Evolutionary conservation across 139 green algal species (phyloP).

Genomic region (Chlorella sp.): DNA sequence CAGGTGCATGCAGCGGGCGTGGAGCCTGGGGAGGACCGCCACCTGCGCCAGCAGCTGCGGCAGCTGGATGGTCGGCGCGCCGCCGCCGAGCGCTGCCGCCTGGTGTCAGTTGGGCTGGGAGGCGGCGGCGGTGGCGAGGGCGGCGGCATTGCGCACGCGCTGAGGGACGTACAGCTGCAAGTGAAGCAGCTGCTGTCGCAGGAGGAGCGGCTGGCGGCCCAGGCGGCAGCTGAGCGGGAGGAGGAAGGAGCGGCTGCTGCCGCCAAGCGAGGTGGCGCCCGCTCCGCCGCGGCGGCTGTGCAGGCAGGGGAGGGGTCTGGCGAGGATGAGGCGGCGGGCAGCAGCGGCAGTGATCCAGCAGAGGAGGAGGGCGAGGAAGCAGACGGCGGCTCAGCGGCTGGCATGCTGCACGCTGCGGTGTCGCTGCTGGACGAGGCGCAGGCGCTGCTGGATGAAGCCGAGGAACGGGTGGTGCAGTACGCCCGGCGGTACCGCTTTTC

Average conservation of each 20-base stretch:
- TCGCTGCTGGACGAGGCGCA: slow-evolving; percentile 38
- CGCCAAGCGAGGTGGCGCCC: slow-evolving; percentile 7
- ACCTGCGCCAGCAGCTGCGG: slow-evolving; percentile 46
- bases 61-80: slow-evolving; percentile 50
- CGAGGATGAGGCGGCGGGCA: slow-evolving; percentile 24
- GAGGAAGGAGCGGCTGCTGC: slow-evolving; percentile 17
- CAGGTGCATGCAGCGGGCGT: slow-evolving; percentile 39
- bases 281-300: not conserved
- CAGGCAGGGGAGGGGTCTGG: not conserved
- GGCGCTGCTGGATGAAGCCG: slow-evolving; percentile 40
- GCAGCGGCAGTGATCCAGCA: too few species aligned
- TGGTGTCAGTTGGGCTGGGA: slow-evolving; percentile 15
- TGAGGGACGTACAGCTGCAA: slow-evolving; percentile 51
- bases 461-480: slow-evolving; percentile 40
- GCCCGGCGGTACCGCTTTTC: slow-evolving; percentile 46
- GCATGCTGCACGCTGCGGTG: slow-evolving; percentile 38
- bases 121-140: slow-evolving; percentile 4
- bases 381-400: slow-evolving; percentile 25
- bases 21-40: slow-evolving; percentile 55
- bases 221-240: not conserved
- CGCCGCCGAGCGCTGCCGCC: slow-evolving; percentile 51
- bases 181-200: slow-evolving; percentile 34
- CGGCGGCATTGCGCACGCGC: slow-evolving; percentile 39
- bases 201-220: slow-evolving; percentile 44
- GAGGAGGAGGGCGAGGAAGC: slow-evolving; percentile 32